Conservation (phyloP, 1,139 yeast genomes). For the Blastobotrys proliferans region DNA sequence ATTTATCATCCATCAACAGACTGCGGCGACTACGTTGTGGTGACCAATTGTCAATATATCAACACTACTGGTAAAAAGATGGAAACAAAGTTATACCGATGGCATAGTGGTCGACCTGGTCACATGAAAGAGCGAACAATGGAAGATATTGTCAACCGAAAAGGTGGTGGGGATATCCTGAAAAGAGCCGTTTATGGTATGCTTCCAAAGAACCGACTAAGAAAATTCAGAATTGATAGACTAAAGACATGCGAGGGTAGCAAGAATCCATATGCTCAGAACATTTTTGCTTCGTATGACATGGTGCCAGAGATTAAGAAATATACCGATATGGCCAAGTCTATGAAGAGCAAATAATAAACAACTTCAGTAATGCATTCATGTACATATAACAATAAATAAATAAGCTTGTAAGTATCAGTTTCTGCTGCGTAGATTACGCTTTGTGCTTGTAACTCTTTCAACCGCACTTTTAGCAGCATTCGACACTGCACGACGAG, state of each 20-base stretch:
- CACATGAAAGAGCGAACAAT: slow-evolving; percentile 77
- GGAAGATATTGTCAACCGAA: slow-evolving; percentile 70
- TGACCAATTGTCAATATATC: slow-evolving; percentile 81
- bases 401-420: background rate
- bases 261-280: slow-evolving; percentile 78
- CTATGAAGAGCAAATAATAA: slow-evolving; percentile 2
- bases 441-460: slow-evolving; percentile 1
- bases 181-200: slow-evolving; percentile 88
- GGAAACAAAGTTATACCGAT: slow-evolving; percentile 81
- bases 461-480: slow-evolving; percentile 10
- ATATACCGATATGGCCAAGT: background rate
- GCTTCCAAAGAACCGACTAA: slow-evolving; percentile 87
- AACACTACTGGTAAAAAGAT: slow-evolving; percentile 81
- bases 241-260: slow-evolving; percentile 84
- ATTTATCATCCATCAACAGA: slow-evolving; percentile 69
- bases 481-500: slow-evolving; percentile 8
- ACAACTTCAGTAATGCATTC: background rate
- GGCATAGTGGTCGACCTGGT: slow-evolving; percentile 90
- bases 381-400: background rate
- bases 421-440: slow-evolving; percentile 12
- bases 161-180: slow-evolving; percentile 81
- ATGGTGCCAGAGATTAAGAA: slow-evolving; percentile 39
- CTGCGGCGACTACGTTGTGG: slow-evolving; percentile 95
- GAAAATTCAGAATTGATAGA: slow-evolving; percentile 77
- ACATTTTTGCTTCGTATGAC: slow-evolving; percentile 82